These are phyloP conservation scores for Stachybotrys chlorohalonatus DNA, from an alignment of 2,329 filamentous ascomycete genomes.

Conservation along the genomic window DNA sequence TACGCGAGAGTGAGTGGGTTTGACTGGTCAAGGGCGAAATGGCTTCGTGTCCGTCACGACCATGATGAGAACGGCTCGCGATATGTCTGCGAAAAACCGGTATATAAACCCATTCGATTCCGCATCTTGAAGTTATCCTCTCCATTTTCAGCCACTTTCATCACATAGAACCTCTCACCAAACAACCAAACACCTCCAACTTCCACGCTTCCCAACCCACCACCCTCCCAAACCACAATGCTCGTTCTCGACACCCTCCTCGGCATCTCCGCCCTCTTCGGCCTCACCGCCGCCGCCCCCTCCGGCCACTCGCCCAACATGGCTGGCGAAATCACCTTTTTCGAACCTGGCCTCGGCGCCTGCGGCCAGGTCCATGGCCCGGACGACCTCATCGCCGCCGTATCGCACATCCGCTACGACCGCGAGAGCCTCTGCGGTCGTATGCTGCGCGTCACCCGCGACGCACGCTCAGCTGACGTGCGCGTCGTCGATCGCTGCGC, in stretches of 20 bases:
- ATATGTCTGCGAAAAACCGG: too few relatives aligned
- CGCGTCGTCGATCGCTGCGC: slow-evolving; percentile 60
- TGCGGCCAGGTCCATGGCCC: slow-evolving; percentile 52
- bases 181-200: too few relatives aligned
- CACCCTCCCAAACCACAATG: slow-evolving; percentile 9
- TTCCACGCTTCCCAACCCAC: background rate
- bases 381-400: slow-evolving; percentile 53
- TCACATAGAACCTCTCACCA: too few relatives aligned
- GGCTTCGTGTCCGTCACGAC: too few relatives aligned
- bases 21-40: too few relatives aligned
- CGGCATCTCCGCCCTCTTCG: slow-evolving; percentile 7
- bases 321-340: slow-evolving; percentile 38
- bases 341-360: slow-evolving; percentile 55
- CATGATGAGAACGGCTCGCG: too few relatives aligned
- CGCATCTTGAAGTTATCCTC: too few relatives aligned
- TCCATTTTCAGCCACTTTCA: too few relatives aligned
- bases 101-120: too few relatives aligned
- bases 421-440: slow-evolving; percentile 49
- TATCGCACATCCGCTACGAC: slow-evolving; percentile 62
- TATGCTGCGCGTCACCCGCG: slow-evolving; percentile 52
- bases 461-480: slow-evolving; percentile 40
- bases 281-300: slow-evolving; percentile 6
- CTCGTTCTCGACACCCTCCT: slow-evolving; percentile 9
- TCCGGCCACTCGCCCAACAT: background rate
- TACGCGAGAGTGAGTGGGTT: too few relatives aligned